Evolutionary conservation across 75 land plant genomes (phyloP).

Genomic region (Selaginella moellendorffii): DNA sequence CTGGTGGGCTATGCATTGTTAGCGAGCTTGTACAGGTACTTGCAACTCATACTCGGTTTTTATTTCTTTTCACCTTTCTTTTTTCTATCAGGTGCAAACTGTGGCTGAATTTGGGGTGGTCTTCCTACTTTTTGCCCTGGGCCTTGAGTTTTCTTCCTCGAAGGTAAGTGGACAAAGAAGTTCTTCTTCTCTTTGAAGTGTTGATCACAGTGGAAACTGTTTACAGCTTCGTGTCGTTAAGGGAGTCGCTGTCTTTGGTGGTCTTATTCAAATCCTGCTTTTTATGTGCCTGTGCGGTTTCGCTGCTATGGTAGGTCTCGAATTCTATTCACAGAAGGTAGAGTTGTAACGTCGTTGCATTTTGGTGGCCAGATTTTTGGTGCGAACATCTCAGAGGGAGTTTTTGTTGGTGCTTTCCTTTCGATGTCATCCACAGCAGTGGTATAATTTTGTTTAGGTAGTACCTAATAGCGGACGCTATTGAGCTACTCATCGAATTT

Average conservation of each 20-base stretch:
- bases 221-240: constrained; percentile 74
- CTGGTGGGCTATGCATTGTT: constrained; percentile 82
- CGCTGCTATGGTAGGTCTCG: constrained; percentile 47
- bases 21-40: constrained; percentile 88
- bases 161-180: constrained; percentile 58
- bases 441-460: constrained; percentile 24
- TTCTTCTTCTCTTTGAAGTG: not conserved
- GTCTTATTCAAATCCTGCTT: constrained; percentile 72
- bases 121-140: constrained; percentile 96
- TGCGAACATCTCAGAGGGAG: constrained; percentile 76
- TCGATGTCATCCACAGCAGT: constrained; percentile 99
- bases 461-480: not conserved
- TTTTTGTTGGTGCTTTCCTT: constrained; percentile 85
- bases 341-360: not conserved
- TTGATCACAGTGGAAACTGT: not conserved
- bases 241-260: constrained; percentile 84
- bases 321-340: not conserved
- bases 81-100: constrained; percentile 67
- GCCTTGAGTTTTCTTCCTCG: constrained; percentile 77
- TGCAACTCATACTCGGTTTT: not conserved
- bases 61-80: not conserved
- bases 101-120: constrained; percentile 98
- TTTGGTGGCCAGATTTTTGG: constrained; percentile 60
- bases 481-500: not conserved
- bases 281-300: constrained; percentile 78